A percentile compares a stretch with the other conserved stretches of the same genome.
Evolutionary conservation across 2,329 filamentous ascomycete species (phyloP).

Genomic region (Volutella citrinella): DNA sequence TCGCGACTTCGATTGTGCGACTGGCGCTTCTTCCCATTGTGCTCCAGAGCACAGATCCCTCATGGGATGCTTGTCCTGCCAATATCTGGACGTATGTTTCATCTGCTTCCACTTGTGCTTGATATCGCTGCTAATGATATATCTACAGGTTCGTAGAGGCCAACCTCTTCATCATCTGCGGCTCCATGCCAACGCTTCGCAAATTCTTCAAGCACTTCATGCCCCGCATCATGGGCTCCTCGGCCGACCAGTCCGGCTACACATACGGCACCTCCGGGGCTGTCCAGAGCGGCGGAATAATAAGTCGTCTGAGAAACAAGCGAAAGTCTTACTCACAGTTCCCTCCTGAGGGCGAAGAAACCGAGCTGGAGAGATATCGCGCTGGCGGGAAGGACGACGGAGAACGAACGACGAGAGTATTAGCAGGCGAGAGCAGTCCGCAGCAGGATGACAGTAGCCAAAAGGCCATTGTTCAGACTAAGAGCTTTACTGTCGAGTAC

Average conservation of each 20-base stretch:
- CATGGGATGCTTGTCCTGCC: slow-evolving; percentile 28
- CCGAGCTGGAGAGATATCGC: slow-evolving; percentile 9
- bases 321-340: slow-evolving; percentile 16
- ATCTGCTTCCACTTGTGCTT: slow-evolving; percentile 9
- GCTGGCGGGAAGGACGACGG: too few species aligned
- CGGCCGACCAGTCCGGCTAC: too few species aligned
- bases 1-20: slow-evolving; percentile 30
- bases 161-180: slow-evolving; percentile 39
- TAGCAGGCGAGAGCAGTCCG: slow-evolving; percentile 5
- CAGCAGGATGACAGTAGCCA: slow-evolving; percentile 22
- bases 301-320: slow-evolving; percentile 12
- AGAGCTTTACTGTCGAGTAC: too few species aligned
- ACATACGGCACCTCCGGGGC: slow-evolving; percentile 6
- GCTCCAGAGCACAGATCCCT: slow-evolving; percentile 23
- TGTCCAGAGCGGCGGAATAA: slow-evolving; percentile 7
- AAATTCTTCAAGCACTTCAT: slow-evolving; percentile 33
- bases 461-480: slow-evolving; percentile 23
- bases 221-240: slow-evolving; percentile 25
- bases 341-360: slow-evolving; percentile 12
- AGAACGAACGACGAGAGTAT: slow-evolving; percentile 10
- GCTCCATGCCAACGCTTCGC: slow-evolving; percentile 36
- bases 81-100: slow-evolving; percentile 26
- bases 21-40: slow-evolving; percentile 22
- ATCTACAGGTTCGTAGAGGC: slow-evolving; percentile 32
- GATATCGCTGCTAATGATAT: background rate